Percentiles rank a stretch among this genome's conserved stretches.
Evolutionary conservation across 108 stramenopile species (phyloP).

Genomic region (Cyclotella atomus): DNA sequence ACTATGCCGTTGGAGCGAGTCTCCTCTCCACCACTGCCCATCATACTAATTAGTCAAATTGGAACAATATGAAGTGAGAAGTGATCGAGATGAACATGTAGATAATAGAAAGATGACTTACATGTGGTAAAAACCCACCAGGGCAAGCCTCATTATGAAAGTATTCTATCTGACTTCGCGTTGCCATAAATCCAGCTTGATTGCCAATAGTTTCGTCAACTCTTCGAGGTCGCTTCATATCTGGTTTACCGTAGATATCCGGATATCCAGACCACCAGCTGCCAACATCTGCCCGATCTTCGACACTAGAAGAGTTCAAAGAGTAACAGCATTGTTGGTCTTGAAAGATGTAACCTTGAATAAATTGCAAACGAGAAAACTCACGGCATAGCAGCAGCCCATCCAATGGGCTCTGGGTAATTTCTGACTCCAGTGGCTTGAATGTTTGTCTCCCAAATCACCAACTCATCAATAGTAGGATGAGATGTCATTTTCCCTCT

Average conservation of each 20-base stretch:
- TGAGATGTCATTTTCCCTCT: constrained; percentile 38
- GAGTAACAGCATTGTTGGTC: not conserved
- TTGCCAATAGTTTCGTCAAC: constrained; percentile 50
- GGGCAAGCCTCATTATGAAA: constrained; percentile 66
- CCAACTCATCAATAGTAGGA: constrained; percentile 52
- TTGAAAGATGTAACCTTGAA: not conserved
- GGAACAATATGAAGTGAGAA: not conserved
- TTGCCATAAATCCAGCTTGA: constrained; percentile 81
- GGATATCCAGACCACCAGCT: constrained; percentile 67
- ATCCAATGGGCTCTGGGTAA: constrained; percentile 27
- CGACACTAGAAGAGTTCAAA: not conserved
- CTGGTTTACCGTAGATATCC: constrained; percentile 21
- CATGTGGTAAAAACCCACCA: constrained; percentile 67
- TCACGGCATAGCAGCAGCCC: constrained; percentile 46
- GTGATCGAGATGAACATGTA: not conserved
- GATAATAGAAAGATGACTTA: not conserved
- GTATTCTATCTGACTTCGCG: constrained; percentile 42
- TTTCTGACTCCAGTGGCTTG: constrained; percentile 57
- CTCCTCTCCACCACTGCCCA: constrained; percentile 41
- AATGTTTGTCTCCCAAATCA: constrained; percentile 77
- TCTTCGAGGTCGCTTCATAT: constrained; percentile 32
- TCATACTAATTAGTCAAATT: constrained; percentile 28
- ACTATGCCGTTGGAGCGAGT: constrained; percentile 64
- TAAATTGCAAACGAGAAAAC: not conserved
- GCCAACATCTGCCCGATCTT: constrained; percentile 41